These are phyloP conservation scores for Chloroidium sp. DNA, from an alignment of 163 green algal genomes.

Conservation along the genomic window DNA sequence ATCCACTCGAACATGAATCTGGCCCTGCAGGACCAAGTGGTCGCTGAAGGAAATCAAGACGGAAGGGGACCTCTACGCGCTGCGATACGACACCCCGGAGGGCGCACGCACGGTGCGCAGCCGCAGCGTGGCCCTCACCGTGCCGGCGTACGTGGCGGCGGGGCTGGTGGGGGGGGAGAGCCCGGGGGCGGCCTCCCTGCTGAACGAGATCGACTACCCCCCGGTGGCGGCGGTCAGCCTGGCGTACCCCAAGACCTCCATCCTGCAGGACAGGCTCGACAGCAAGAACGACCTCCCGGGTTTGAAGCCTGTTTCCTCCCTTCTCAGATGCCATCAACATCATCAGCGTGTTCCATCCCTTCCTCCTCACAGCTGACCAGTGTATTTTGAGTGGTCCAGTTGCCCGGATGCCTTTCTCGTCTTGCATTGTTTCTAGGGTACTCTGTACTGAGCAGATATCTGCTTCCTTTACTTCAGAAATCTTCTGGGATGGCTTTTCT, in stretches of 20 bases:
- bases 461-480: too few species aligned
- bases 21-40: constrained; percentile 43
- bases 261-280: constrained; percentile 74
- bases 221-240: constrained; percentile 89
- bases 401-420: too few species aligned
- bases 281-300: constrained; percentile 59
- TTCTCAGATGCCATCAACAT: neutral
- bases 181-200: constrained; percentile 40
- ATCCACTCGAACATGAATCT: neutral
- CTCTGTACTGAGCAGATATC: too few species aligned
- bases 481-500: too few species aligned
- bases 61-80: constrained; percentile 36
- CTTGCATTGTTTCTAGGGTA: too few species aligned
- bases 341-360: too few species aligned
- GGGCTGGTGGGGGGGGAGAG: constrained; percentile 49
- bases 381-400: too few species aligned
- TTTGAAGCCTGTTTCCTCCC: constrained; percentile 1
- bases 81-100: constrained; percentile 80
- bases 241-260: constrained; percentile 70
- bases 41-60: constrained; percentile 60
- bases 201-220: constrained; percentile 91
- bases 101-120: constrained; percentile 33
- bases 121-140: constrained; percentile 70
- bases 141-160: constrained; percentile 75
- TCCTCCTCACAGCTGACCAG: too few species aligned